phyloP scores from a whole-genome alignment of 2,329 filamentous ascomycete genomes.

The Sporothrix brunneoviolacea region DNA sequence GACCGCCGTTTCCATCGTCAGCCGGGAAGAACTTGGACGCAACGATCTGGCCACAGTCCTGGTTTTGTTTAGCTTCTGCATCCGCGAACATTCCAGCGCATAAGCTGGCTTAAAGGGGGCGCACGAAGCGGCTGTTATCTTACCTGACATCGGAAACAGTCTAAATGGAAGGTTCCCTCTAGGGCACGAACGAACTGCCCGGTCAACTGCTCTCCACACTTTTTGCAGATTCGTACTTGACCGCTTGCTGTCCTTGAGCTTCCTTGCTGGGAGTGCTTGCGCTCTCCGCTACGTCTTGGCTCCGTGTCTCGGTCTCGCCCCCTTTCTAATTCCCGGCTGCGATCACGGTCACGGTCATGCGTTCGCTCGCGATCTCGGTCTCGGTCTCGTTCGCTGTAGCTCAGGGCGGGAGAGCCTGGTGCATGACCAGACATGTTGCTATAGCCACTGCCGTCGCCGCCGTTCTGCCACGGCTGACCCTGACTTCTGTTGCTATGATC shows the following conservation, averaged over 20 bases:
- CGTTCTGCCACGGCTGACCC: constrained; percentile 18
- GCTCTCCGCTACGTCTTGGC: constrained; percentile 48
- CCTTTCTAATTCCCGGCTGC: constrained; percentile 23
- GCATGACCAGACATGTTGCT: constrained; percentile 20
- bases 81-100: no score
- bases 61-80: constrained; percentile 42
- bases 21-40: constrained; percentile 98
- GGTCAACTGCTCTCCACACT: constrained; percentile 79
- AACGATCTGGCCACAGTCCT: constrained; percentile 97
- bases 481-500: constrained; percentile 19
- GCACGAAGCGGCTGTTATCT: constrained; percentile 28
- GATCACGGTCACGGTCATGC: constrained; percentile 23
- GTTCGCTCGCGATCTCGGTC: constrained; percentile 24
- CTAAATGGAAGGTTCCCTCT: constrained; percentile 89
- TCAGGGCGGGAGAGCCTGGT: constrained; percentile 32
- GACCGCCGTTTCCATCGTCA: constrained; percentile 77
- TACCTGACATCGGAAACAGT: constrained; percentile 97
- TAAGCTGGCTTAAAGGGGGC: no score
- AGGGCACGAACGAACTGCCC: constrained; percentile 94
- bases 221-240: constrained; percentile 66
- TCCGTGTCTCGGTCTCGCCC: constrained; percentile 31
- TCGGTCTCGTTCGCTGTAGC: constrained; percentile 25
- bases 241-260: constrained; percentile 53
- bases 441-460: constrained; percentile 17
- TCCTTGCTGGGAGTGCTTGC: constrained; percentile 32